Percentiles rank a stretch among this genome's conserved stretches.
phyloP scores from a whole-genome alignment of 768 basidiomycete species.

The Omphalotus guepiniiformis region DNA sequence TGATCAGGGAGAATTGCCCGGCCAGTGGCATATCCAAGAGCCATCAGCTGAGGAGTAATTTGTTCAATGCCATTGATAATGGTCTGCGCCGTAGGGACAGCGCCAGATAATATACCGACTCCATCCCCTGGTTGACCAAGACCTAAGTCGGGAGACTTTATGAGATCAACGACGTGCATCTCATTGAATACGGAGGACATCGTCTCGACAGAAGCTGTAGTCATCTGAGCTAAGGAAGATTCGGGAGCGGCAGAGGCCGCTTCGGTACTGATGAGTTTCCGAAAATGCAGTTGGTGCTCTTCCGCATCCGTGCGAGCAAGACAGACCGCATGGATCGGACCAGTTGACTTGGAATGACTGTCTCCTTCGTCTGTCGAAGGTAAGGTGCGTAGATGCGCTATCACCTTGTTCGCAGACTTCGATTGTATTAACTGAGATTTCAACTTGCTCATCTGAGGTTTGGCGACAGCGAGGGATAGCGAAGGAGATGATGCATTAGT shows the following conservation, averaged over 20 bases:
- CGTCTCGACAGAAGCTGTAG: conserved; percentile 46
- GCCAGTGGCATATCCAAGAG: conserved; percentile 73
- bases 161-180: conserved; percentile 56
- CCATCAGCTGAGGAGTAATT: conserved; percentile 75
- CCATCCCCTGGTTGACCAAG: conserved; percentile 71
- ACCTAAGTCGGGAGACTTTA: conserved; percentile 61
- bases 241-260: conserved; percentile 10
- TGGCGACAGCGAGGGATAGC: conserved; percentile 38
- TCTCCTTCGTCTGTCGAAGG: conserved; percentile 39
- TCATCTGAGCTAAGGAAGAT: conserved; percentile 31
- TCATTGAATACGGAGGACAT: conserved; percentile 50
- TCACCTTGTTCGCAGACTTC: conserved; percentile 66
- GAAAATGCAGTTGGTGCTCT: conserved; percentile 56
- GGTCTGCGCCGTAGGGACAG: conserved; percentile 71
- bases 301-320: conserved; percentile 61
- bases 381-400: conserved; percentile 62
- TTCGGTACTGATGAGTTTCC: conserved; percentile 30
- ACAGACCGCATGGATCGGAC: conserved; percentile 78
- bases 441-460: conserved; percentile 55
- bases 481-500: conserved; percentile 27
- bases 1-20: conserved; percentile 63
- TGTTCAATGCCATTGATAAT: conserved; percentile 63
- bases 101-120: conserved; percentile 64
- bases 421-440: conserved; percentile 65
- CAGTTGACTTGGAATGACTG: conserved; percentile 15